Evolutionary conservation across 2,329 filamentous ascomycete genomes (phyloP).

Genomic region (Pyricularia sp.): DNA sequence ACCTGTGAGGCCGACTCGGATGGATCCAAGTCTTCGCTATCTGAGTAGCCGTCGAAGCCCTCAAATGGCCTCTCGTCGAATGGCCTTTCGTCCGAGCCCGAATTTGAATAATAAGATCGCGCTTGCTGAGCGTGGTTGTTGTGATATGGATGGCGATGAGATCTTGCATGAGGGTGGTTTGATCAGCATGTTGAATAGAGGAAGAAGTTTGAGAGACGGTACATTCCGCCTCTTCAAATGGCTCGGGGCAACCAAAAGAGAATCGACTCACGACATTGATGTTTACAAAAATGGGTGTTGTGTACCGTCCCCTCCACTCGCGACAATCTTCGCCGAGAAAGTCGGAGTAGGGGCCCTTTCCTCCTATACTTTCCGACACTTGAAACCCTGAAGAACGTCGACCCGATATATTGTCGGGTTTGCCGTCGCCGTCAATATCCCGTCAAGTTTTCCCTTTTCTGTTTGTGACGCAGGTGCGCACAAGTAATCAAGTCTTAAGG

Average conservation of each 20-base stretch:
- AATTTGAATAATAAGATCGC: neutral
- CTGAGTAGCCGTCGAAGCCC: neutral
- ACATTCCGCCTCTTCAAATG: neutral
- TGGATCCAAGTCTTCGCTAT: constrained; percentile 35
- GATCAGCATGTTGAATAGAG: neutral
- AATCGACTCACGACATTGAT: constrained; percentile 26
- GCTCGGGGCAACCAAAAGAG: neutral
- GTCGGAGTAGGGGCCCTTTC: constrained; percentile 32
- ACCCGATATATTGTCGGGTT: neutral
- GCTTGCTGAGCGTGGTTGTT: neutral
- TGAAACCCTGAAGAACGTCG: neutral
- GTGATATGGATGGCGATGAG: neutral
- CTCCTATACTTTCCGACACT: neutral
- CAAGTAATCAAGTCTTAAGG: neutral
- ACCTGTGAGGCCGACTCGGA: constrained; percentile 47
- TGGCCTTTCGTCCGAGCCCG: neutral
- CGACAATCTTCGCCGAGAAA: constrained; percentile 33
- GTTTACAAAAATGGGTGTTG: constrained; percentile 14
- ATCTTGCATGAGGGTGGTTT: neutral
- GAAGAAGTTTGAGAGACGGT: neutral
- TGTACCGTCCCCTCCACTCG: constrained; percentile 29
- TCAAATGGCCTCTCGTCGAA: neutral
- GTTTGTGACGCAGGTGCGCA: neutral
- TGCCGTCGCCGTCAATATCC: neutral
- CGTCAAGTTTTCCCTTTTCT: neutral